Base-by-base conservation (phyloP, 441 rosid species). In the Erysimum cheiri region DNA sequence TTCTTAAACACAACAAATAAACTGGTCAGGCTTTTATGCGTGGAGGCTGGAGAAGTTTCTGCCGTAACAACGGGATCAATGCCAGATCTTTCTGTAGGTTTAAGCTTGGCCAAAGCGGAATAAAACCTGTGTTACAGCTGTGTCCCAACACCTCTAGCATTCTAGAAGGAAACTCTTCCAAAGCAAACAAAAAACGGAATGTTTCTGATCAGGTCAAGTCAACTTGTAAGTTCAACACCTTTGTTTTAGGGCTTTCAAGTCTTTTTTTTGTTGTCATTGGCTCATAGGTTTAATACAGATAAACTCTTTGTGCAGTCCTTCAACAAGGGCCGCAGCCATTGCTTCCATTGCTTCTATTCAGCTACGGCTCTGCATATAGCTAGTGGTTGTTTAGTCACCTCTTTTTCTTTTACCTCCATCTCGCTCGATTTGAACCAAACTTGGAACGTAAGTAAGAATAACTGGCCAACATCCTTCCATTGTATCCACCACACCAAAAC, bases 21-120 rank as follows among this genome's bases (percentile, higher is more conserved):
- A 12, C 35, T 57, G 65, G 52, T 19, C 61, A 55, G 33, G 64
- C 15, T 57, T 44, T 12, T 32, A 22, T 69, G 3, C 50, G 53
- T 7, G 36, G 64, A 17, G 65, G 72, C 7, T 58, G 63, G 64
- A 69, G 47, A 19, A 22, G 1, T 4, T 69, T 69, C 43, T 69
- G 63, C 6, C 13, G 36, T 26, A 8, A 47, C 3, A 59, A 69
- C 36, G 47, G 15, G 2, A 26, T 54, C 14, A 32, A 57, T 22
- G 56, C 33, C 2, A 56, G 56, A 32, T 44, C 55, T 35, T 19
- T 2, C 33, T 44, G 47, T 22, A 24, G 19, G 26, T 56, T 69
- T 22, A 44, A 57, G 24, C 24, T 69, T 55, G 36, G 32, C 11
- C 31, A 28, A 43, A 69, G 52, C 8, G 65, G 65, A 48, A 44